Base-by-base conservation (phyloP, 2,329 filamentous ascomycete species). In the Microcyclosporella mali region DNA sequence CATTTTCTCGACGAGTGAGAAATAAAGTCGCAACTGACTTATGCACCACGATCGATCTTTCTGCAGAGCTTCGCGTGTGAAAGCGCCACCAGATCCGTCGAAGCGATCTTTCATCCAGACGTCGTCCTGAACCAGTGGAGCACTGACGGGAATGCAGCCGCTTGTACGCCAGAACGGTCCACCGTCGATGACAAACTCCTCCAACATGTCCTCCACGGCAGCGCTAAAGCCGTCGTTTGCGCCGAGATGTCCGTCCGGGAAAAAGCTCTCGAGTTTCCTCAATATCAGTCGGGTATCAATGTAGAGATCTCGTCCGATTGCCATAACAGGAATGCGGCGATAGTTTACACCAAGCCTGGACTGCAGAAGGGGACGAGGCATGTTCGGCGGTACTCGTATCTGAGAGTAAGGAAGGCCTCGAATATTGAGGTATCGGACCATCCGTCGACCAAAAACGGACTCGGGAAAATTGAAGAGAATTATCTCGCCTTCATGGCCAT, bases 241-340 rank as follows among this genome's bases (percentile, higher is more conserved):
- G 16, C 43, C 41, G 11, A 52, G 39, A 7, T 38, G 28, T 4
- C 37, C 39, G 7, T 41, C 40, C 1, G 47, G 43, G 17, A 48
- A 46, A 17, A 52, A 43, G 1, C 29, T 34, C 31, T 53, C 50
- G 1, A 53, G 27, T 31, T 53, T 51, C 8, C 36, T 30, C 10
- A 52, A 25, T 11, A 56, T 55, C 2, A 55, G 28, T 8, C 50
- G 41, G 2, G 51, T 50, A 31, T 56, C 53, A 35, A 53, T 53
- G 46, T 53, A 56, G 4, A 56, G 35, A 28, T 56, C 51, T 14
- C 50, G 27, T 9, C 51, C 53, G n/a, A 55, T 53, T 4, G 53
- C 33, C 38, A 56, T 41, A 33, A 56, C 37, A 1, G 53, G 53
- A 14, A 56, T 52, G 3, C 51, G 45, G 7, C 53, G 47, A 32